phyloP scores from a whole-genome alignment of 2,329 filamentous ascomycete genomes.

The Scedosporium aurantiacum region DNA sequence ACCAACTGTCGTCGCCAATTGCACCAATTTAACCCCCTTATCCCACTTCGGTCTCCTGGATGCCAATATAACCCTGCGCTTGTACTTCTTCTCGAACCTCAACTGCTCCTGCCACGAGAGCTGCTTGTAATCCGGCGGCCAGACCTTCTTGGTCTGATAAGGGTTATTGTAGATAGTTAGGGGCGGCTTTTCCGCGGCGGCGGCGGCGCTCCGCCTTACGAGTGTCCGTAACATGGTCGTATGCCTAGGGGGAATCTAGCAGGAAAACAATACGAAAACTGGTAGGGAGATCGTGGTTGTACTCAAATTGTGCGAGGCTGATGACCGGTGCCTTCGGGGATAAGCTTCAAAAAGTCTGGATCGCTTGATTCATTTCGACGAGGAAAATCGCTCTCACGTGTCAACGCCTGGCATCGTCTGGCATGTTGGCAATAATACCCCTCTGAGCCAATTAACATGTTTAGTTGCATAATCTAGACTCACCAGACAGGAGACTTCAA shows the following conservation, averaged over 20 bases:
- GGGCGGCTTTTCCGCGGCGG: slow-evolving; percentile 15
- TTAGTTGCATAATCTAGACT: too few species aligned
- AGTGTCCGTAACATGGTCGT: slow-evolving; percentile 23
- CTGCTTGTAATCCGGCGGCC: slow-evolving; percentile 66
- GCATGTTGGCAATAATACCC: too few species aligned
- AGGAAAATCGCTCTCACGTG: too few species aligned
- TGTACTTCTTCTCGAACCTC: slow-evolving; percentile 67
- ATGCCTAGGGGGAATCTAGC: background rate
- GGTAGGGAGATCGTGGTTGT: too few species aligned
- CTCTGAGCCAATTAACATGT: too few species aligned
- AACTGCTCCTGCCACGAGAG: slow-evolving; percentile 64
- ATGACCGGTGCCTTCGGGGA: too few species aligned
- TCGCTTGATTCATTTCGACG: too few species aligned
- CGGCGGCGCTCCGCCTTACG: slow-evolving; percentile 16
- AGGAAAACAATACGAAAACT: background rate
- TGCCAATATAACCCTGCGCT: slow-evolving; percentile 54
- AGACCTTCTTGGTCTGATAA: slow-evolving; percentile 58
- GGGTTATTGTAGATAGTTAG: slow-evolving; percentile 38
- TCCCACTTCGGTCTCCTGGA: slow-evolving; percentile 53
- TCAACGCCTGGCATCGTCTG: too few species aligned
- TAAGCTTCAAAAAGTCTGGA: too few species aligned
- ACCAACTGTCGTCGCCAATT: slow-evolving; percentile 50
- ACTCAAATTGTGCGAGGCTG: too few species aligned
- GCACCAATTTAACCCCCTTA: slow-evolving; percentile 53
- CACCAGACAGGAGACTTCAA: too few species aligned